These are phyloP conservation scores for Verbena officinalis DNA, from an alignment of 257 asterid species.

Conservation along the genomic window DNA sequence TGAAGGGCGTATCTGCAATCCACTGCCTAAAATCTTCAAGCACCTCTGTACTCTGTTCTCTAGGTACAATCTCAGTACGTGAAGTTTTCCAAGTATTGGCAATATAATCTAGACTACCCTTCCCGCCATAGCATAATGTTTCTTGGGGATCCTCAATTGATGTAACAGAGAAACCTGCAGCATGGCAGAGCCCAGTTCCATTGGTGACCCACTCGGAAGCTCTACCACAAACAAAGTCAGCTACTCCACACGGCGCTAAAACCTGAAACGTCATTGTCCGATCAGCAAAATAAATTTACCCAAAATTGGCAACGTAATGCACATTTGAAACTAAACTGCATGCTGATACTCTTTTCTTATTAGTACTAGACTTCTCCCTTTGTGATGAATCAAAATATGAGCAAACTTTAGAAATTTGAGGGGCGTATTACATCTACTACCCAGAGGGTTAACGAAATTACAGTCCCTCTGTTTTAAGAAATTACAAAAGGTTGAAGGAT, in stretches of 20 bases:
- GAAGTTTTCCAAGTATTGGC: constrained; percentile 72
- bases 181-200: constrained; percentile 96
- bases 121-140: constrained; percentile 83
- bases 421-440: no score
- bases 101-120: constrained; percentile 66
- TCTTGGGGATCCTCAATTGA: constrained; percentile 58
- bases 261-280: constrained; percentile 60
- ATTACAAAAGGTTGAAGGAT: no score
- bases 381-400: constrained; percentile 11
- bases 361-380: neutral
- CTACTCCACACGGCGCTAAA: constrained; percentile 84
- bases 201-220: constrained; percentile 95
- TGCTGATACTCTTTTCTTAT: neutral
- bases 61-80: constrained; percentile 43
- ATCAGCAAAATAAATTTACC: constrained; percentile 34
- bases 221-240: constrained; percentile 92
- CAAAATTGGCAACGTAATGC: constrained; percentile 1
- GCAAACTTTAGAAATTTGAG: no score
- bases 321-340: constrained; percentile 5
- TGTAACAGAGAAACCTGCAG: constrained; percentile 83
- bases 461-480: no score
- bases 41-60: constrained; percentile 34
- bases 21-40: constrained; percentile 67
- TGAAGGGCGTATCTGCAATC: constrained; percentile 59
- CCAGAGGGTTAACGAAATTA: no score